These are phyloP conservation scores for Phragmites australis DNA, from an alignment of 176 grass and related monocot species.

Conservation along the genomic window DNA sequence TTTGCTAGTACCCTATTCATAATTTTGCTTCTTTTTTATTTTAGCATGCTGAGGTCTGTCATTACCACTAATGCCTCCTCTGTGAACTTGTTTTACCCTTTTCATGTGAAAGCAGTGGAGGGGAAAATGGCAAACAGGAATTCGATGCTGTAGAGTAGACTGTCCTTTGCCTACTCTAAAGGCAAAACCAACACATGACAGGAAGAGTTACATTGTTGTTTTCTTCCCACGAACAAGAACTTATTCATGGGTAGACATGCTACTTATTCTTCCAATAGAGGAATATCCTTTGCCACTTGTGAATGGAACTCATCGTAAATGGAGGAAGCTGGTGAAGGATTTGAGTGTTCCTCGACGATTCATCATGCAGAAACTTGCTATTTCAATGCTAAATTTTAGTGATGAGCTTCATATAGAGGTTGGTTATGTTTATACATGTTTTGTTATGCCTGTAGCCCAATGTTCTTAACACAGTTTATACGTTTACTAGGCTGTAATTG, in stretches of 20 bases:
- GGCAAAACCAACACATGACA: conserved; percentile 87
- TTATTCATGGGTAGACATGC: conserved; percentile 92
- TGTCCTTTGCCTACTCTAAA: conserved; percentile 75
- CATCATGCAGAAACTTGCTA: conserved; percentile 86
- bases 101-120: conserved; percentile 79
- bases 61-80: conserved; percentile 10
- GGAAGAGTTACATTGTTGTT: conserved; percentile 82
- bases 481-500: conserved; percentile 71
- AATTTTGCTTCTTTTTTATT: conserved; percentile 5
- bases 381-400: conserved; percentile 79
- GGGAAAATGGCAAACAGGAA: conserved; percentile 98
- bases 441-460: background rate
- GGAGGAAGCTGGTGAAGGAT: conserved; percentile 89
- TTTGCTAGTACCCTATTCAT: background rate
- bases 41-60: background rate
- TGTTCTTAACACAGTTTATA: conserved; percentile 35
- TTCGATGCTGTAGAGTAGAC: conserved; percentile 79
- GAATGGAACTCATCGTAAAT: conserved; percentile 85
- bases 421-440: conserved; percentile 14
- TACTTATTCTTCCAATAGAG: conserved; percentile 73
- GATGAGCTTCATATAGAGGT: conserved; percentile 86
- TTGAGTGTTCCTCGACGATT: conserved; percentile 62
- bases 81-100: conserved; percentile 21
- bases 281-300: conserved; percentile 71
- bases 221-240: conserved; percentile 92